Percentiles rank a stretch among this genome's conserved stretches.
These are phyloP conservation scores for Pinus taeda DNA, from an alignment of 75 land plant species.

Conservation along the genomic window DNA sequence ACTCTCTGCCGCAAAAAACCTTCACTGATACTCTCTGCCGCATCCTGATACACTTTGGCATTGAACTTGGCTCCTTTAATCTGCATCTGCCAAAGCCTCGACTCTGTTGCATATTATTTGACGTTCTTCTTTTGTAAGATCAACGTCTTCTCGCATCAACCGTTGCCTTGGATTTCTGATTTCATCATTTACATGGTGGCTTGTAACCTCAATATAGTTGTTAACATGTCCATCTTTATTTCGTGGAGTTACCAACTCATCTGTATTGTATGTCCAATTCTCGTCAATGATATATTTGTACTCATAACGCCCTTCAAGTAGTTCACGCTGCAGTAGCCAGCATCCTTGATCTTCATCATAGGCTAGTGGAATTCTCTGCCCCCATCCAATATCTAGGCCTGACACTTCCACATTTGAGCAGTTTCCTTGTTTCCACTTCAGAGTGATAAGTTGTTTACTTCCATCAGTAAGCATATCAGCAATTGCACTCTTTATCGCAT, in stretches of 20 bases:
- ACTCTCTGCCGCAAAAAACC: too few species aligned
- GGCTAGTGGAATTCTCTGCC: slow-evolving; percentile 29
- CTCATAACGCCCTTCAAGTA: slow-evolving; percentile 91
- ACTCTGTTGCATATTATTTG: too few species aligned
- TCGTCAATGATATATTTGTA: slow-evolving; percentile 95
- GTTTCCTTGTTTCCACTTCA: slow-evolving; percentile 50
- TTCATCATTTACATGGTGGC: too few species aligned
- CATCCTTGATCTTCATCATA: slow-evolving; percentile 41
- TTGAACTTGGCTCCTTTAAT: too few species aligned
- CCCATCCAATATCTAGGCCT: slow-evolving; percentile 99
- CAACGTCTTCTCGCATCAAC: too few species aligned
- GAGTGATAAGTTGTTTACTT: slow-evolving; percentile 37
- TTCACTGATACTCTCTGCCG: too few species aligned
- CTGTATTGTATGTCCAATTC: slow-evolving; percentile 55
- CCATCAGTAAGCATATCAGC: slow-evolving; percentile 53
- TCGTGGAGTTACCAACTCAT: slow-evolving; percentile 54
- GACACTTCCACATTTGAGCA: slow-evolving; percentile 76
- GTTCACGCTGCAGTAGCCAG: slow-evolving; percentile 76
- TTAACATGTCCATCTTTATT: slow-evolving; percentile 92
- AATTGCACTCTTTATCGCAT: too few species aligned
- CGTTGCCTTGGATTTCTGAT: too few species aligned
- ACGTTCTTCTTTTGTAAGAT: too few species aligned
- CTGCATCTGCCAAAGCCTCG: too few species aligned
- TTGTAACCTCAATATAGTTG: slow-evolving; percentile 84
- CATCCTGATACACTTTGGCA: too few species aligned